Conservation (phyloP, 2,329 filamentous ascomycete genomes). For the Neoscytalidium dimidiatum region DNA sequence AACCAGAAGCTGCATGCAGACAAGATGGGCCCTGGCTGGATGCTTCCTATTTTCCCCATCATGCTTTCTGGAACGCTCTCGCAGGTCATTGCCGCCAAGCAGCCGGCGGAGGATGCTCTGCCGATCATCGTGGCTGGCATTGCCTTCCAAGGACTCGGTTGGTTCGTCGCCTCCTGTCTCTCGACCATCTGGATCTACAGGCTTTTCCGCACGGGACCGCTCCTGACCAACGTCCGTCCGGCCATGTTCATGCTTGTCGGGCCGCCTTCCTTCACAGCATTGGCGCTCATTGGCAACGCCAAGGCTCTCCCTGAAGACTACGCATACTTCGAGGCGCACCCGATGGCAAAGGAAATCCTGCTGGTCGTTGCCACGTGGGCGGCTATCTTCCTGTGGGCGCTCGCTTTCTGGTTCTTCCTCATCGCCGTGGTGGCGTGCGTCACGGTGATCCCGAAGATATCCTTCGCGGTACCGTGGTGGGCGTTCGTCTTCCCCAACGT, state of each 20-base stretch:
- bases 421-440: constrained; percentile 41
- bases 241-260: constrained; percentile 78
- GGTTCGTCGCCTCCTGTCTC: constrained; percentile 70
- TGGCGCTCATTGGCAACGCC: constrained; percentile 70
- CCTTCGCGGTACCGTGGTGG: constrained; percentile 65
- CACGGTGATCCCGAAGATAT: constrained; percentile 40
- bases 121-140: constrained; percentile 68
- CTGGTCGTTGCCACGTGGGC: constrained; percentile 49
- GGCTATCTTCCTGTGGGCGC: constrained; percentile 65
- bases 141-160: constrained; percentile 70
- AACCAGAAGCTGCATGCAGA: constrained; percentile 54
- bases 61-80: constrained; percentile 75
- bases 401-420: constrained; percentile 60
- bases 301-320: constrained; percentile 52
- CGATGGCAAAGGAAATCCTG: constrained; percentile 34
- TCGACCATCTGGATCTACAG: constrained; percentile 72
- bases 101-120: constrained; percentile 58
- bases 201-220: constrained; percentile 68
- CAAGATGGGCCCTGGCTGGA: constrained; percentile 74
- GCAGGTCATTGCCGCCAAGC: constrained; percentile 62
- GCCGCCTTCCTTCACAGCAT: constrained; percentile 69
- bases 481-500: constrained; percentile 53
- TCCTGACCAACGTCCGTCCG: constrained; percentile 63
- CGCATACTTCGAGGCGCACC: constrained; percentile 31
- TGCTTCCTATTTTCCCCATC: constrained; percentile 72